Base-by-base conservation (phyloP, 768 basidiomycete species). In the Suillus luteus region DNA sequence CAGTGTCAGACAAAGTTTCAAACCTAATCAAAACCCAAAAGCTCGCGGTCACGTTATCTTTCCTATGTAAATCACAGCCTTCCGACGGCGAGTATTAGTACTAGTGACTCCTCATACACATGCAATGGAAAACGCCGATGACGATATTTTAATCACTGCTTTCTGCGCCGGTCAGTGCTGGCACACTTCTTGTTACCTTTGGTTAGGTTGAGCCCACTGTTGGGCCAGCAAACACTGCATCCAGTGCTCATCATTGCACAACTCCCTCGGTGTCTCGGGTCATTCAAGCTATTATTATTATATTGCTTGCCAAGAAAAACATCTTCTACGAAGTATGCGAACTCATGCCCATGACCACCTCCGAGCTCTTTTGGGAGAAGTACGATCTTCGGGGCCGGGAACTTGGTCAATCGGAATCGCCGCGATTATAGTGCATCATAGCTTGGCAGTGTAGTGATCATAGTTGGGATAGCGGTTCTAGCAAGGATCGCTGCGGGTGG, bases 161-260 rank as follows among this genome's bases (percentile, higher is more conserved):
- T 27, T 17, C 48, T 49, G 24, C 24, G 48, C 24, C 48, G 14
- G 24, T 12, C 12, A 24, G 46, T 49, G 27, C 27, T 33, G 6
- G 33, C 52, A 24, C 38, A 27, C 37, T 58, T 58, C 57, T 22
- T 3, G 38, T 58, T 11, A 58, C 40, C 57, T 35, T 41, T 58
- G 40, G 40, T 58, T 41, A 27, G 40, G 22, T 41, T 27, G 40
- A 58, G 27, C 40, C 27, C 40, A 58, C 40, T 24, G 11, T 41
- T 27, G 3, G 41, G 40, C 40, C 27, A 40, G 38, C 11, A 27
- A 58, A 41, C 55, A 40, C 37, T 11, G 9, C 5, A 10, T 10
- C 8, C 31, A 31, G 31, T 27, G 19, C 12, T 55, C 55, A 37
- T 17, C 22, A 27, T 40, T 22, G n/a, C n/a, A 22, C 24, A 5